Conservation (phyloP, 306 rosid species). For the Quercus cerris region DNA sequence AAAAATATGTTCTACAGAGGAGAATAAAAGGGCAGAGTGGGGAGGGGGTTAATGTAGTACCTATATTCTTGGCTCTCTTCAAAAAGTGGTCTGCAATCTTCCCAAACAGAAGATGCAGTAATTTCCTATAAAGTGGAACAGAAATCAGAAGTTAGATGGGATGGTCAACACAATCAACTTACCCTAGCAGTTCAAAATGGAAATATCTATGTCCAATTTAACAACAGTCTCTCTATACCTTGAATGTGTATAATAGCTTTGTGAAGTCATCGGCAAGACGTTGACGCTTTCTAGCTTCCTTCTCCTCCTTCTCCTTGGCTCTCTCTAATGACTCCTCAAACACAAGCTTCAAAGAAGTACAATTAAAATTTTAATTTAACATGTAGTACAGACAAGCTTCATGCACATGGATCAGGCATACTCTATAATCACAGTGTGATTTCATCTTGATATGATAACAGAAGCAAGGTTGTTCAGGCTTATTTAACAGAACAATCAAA, state of each 20-base stretch:
- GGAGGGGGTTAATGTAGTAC: constrained; percentile 26
- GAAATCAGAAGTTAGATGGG: constrained; percentile 17
- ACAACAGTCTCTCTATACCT: constrained; percentile 43
- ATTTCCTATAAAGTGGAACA: constrained; percentile 57
- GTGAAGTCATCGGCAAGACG: constrained; percentile 91
- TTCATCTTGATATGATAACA: neutral
- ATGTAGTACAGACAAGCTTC: constrained; percentile 8
- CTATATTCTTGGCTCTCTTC: constrained; percentile 93
- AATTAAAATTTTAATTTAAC: constrained; percentile 16
- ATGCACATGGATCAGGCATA: neutral
- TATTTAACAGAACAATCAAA: neutral
- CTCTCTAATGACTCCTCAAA: constrained; percentile 83
- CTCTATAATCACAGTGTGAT: neutral
- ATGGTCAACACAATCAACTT: constrained; percentile 12
- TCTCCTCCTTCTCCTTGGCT: constrained; percentile 93
- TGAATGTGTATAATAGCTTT: constrained; percentile 61
- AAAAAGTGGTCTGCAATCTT: constrained; percentile 76
- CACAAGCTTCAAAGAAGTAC: constrained; percentile 57
- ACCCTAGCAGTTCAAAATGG: constrained; percentile 12
- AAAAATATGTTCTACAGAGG: neutral
- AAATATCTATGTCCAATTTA: constrained; percentile 2
- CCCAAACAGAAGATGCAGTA: constrained; percentile 74
- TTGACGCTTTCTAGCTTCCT: constrained; percentile 96
- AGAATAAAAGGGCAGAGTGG: neutral
- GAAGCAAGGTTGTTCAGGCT: neutral